Conservation (phyloP, 371 early-diverging fungal genomes). For the Mortierella sp. region DNA sequence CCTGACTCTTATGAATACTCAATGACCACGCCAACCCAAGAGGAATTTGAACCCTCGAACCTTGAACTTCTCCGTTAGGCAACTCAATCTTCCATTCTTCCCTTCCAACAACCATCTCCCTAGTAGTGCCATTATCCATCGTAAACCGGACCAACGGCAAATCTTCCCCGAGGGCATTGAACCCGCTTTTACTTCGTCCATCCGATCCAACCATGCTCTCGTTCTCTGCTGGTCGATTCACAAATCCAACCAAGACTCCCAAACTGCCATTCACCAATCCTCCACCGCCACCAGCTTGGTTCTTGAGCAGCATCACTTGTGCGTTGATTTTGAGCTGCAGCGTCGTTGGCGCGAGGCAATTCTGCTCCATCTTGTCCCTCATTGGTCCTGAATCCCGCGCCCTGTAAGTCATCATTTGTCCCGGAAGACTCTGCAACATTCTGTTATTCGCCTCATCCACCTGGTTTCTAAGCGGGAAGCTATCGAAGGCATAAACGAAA, state of each 20-base stretch:
- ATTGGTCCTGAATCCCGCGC: constrained; percentile 38
- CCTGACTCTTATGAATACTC: constrained; percentile 77
- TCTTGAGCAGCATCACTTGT: constrained; percentile 69
- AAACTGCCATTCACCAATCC: constrained; percentile 76
- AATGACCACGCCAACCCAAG: constrained; percentile 75
- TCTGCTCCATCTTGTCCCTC: constrained; percentile 42
- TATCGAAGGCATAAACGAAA: background rate
- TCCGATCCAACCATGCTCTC: constrained; percentile 20
- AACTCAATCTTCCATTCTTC: constrained; percentile 55
- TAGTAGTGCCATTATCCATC: constrained; percentile 16
- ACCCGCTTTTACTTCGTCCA: constrained; percentile 10
- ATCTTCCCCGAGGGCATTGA: constrained; percentile 20
- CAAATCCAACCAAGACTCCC: constrained; percentile 64
- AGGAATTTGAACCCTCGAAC: constrained; percentile 66
- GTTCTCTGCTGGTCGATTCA: constrained; percentile 25
- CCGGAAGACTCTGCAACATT: constrained; percentile 27
- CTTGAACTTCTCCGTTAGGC: constrained; percentile 34
- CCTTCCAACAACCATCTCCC: constrained; percentile 22
- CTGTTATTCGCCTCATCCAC: constrained; percentile 52
- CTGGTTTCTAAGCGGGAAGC: constrained; percentile 48
- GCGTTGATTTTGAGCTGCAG: constrained; percentile 69
- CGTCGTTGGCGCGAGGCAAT: constrained; percentile 31
- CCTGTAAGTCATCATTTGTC: constrained; percentile 18
- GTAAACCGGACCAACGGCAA: constrained; percentile 28
- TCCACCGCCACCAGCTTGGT: constrained; percentile 49